Conservation (phyloP, 768 basidiomycete genomes). For the Auriscalpium orientale region DNA sequence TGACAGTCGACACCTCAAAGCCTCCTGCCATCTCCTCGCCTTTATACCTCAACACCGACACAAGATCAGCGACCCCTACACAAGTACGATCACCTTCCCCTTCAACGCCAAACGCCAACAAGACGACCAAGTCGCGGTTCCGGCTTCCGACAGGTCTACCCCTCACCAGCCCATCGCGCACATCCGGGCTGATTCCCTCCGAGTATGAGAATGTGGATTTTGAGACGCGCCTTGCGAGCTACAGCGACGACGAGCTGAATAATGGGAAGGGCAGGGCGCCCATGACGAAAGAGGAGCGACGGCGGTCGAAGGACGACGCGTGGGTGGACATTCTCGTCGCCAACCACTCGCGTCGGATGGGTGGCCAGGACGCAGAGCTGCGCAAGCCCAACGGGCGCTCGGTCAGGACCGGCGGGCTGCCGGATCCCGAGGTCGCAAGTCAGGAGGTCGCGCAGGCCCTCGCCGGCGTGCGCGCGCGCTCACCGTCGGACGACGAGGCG, state of each 20-base stretch:
- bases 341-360: constrained; percentile 42
- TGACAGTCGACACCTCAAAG: neutral
- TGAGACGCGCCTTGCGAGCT: constrained; percentile 70
- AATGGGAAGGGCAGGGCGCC: constrained; percentile 3
- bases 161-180: constrained; percentile 42
- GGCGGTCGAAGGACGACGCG: constrained; percentile 57
- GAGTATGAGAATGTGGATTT: constrained; percentile 80
- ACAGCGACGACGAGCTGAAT: constrained; percentile 35
- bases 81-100: constrained; percentile 17
- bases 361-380: constrained; percentile 45
- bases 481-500: constrained; percentile 34
- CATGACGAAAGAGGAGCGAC: constrained; percentile 31
- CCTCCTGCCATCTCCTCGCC: constrained; percentile 1
- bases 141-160: constrained; percentile 46
- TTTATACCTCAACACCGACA: neutral
- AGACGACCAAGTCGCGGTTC: constrained; percentile 42
- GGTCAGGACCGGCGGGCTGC: constrained; percentile 28
- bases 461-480: constrained; percentile 40
- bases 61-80: neutral
- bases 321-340: constrained; percentile 86
- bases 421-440: constrained; percentile 66
- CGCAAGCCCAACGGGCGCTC: constrained; percentile 19
- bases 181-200: constrained; percentile 51
- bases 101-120: constrained; percentile 23
- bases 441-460: constrained; percentile 68